A percentile compares a stretch with the other conserved stretches of the same genome.
Conservation (phyloP, 192 early-diverging fungal species). For the Backusella australiensis region DNA sequence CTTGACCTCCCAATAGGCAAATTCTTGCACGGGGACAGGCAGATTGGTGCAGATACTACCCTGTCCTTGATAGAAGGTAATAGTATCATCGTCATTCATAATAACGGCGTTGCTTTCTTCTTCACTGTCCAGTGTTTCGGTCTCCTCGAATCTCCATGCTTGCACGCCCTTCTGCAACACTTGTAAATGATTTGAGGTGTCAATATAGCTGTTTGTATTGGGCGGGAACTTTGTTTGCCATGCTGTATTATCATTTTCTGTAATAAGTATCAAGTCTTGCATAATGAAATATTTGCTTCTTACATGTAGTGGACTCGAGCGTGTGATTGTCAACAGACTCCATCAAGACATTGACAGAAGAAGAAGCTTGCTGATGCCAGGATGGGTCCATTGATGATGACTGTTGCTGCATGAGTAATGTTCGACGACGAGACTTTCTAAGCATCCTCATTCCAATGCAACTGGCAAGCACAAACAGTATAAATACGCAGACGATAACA, state of each 20-base stretch:
- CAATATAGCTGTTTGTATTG: background rate
- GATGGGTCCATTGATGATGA: background rate
- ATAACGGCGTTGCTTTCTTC: constrained; percentile 58
- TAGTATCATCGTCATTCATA: constrained; percentile 59
- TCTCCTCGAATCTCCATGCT: constrained; percentile 67
- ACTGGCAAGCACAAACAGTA: background rate
- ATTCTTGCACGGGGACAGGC: constrained; percentile 66
- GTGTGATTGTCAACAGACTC: background rate
- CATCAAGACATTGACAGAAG: background rate
- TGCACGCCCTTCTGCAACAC: constrained; percentile 60
- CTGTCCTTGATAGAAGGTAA: constrained; percentile 66
- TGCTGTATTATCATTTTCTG: background rate
- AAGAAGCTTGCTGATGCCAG: constrained; percentile 9
- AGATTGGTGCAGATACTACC: constrained; percentile 70
- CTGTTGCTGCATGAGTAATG: background rate
- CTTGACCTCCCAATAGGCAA: constrained; percentile 76
- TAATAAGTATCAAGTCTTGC: background rate
- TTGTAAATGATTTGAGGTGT: background rate
- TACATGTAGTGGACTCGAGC: background rate
- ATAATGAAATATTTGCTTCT: background rate
- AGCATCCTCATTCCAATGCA: constrained; percentile 15
- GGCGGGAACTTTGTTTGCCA: constrained; percentile 20
- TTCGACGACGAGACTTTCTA: background rate
- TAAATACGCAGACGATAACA: constrained; percentile 8
- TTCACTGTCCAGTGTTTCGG: constrained; percentile 24